Conservation (phyloP, 2,329 filamentous ascomycete species). For the Tolypocladium nubicola region DNA sequence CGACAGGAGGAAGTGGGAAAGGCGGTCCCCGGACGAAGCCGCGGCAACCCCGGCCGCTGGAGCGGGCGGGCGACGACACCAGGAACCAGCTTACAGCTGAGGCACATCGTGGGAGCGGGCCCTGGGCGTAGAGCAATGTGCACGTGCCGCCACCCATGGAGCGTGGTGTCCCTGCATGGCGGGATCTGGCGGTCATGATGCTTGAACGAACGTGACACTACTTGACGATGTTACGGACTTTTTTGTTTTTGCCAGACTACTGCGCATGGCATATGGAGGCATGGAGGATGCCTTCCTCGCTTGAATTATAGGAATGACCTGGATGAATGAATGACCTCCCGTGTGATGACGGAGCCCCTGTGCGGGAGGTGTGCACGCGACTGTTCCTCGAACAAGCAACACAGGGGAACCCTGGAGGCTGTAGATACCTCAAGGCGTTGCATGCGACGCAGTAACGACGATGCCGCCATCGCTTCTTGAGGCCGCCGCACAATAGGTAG, state of each 20-base stretch:
- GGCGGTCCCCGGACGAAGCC: constrained; percentile 21
- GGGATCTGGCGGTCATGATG: neutral
- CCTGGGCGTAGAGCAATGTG: neutral
- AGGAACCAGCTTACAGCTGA: constrained; percentile 22
- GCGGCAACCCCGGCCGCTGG: constrained; percentile 20
- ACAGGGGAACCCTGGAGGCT: no score
- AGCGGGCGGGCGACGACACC: constrained; percentile 26
- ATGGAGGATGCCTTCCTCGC: neutral
- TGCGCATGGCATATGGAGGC: neutral
- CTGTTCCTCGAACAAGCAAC: no score
- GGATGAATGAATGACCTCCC: neutral
- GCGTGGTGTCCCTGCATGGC: neutral
- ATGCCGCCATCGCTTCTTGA: no score
- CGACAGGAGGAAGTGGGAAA: constrained; percentile 24
- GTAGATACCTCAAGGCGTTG: no score
- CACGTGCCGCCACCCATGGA: neutral
- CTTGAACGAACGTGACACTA: neutral
- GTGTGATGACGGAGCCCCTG: neutral
- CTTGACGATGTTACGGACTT: neutral
- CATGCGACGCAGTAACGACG: no score
- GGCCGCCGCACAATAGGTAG: neutral
- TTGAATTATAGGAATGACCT: neutral
- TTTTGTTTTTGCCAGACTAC: neutral
- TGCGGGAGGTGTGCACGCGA: neutral
- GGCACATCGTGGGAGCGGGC: neutral